A percentile compares a stretch with the other conserved stretches of the same genome.
These are phyloP conservation scores for Ophiobolus disseminans DNA, from an alignment of 2,329 filamentous ascomycete species.

Conservation along the genomic window DNA sequence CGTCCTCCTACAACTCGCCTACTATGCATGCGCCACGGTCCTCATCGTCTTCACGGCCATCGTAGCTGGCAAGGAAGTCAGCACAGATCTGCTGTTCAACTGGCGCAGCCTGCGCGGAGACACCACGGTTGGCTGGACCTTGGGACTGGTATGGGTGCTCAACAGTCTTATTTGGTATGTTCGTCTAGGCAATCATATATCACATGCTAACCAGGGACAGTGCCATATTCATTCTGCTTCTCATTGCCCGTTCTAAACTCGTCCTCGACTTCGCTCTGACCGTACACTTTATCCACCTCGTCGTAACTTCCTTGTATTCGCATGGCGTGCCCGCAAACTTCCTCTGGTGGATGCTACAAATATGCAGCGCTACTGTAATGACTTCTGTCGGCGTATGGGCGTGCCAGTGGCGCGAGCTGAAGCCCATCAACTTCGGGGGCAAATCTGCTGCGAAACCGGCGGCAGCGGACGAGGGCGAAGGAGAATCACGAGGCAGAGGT, in stretches of 20 bases:
- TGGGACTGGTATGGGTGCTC: conserved; percentile 72
- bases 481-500: conserved; percentile 49
- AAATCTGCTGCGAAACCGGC: conserved; percentile 40
- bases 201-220: conserved; percentile 56
- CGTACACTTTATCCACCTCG: conserved; percentile 81
- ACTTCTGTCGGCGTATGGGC: conserved; percentile 82
- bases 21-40: conserved; percentile 67
- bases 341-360: conserved; percentile 84
- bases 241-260: conserved; percentile 89
- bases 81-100: conserved; percentile 65
- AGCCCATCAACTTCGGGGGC: conserved; percentile 86
- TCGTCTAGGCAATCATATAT: neutral
- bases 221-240: conserved; percentile 79
- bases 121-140: conserved; percentile 73
- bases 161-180: conserved; percentile 69
- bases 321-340: conserved; percentile 75
- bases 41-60: conserved; percentile 73
- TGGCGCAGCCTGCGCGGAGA: conserved; percentile 71
- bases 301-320: conserved; percentile 80
- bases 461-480: conserved; percentile 45
- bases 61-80: conserved; percentile 68
- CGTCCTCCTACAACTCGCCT: conserved; percentile 67
- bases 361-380: conserved; percentile 68
- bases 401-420: conserved; percentile 87
- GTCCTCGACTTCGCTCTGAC: conserved; percentile 94